Evolutionary conservation across 2,329 filamentous ascomycete species (phyloP).

Genomic region (Cucurbitaria berberidis): DNA sequence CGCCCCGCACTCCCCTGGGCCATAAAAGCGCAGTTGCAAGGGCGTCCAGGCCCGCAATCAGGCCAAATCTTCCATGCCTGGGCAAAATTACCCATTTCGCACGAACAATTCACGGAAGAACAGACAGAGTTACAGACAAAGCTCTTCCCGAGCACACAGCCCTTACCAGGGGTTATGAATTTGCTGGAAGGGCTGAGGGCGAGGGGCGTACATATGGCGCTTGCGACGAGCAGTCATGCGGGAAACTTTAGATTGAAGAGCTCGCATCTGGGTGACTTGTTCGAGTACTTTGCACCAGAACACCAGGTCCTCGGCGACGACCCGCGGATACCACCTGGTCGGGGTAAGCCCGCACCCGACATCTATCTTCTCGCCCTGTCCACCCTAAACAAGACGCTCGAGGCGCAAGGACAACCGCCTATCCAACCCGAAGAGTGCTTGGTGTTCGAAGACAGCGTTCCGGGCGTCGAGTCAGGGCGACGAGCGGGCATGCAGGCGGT

Average conservation of each 20-base stretch:
- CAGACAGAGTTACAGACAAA: slow-evolving; percentile 69
- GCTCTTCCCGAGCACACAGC: slow-evolving; percentile 75
- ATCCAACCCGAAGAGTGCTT: slow-evolving; percentile 86
- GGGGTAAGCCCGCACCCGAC: slow-evolving; percentile 94
- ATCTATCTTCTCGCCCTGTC: slow-evolving; percentile 89
- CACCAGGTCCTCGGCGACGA: slow-evolving; percentile 88
- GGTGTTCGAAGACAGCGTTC: slow-evolving; percentile 95
- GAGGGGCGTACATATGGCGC: slow-evolving; percentile 74
- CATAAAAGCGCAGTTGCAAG: slow-evolving; percentile 87
- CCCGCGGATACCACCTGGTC: slow-evolving; percentile 71
- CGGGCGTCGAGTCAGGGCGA: slow-evolving; percentile 87
- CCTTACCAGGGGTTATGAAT: slow-evolving; percentile 77
- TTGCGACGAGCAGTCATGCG: slow-evolving; percentile 80
- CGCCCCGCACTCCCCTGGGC: slow-evolving; percentile 84
- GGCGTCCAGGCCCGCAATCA: slow-evolving; percentile 64
- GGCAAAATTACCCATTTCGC: slow-evolving; percentile 81
- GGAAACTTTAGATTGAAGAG: slow-evolving; percentile 82
- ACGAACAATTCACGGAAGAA: slow-evolving; percentile 69
- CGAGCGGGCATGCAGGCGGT: slow-evolving; percentile 93
- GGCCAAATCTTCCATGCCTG: slow-evolving; percentile 74
- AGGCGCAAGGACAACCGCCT: slow-evolving; percentile 62
- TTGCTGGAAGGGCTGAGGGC: slow-evolving; percentile 69
- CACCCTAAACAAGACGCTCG: slow-evolving; percentile 78
- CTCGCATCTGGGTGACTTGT: slow-evolving; percentile 57
- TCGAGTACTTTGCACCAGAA: slow-evolving; percentile 70